phyloP scores from a whole-genome alignment of 2,329 filamentous ascomycete genomes.

The Mycosphaerelloides madeirae region DNA sequence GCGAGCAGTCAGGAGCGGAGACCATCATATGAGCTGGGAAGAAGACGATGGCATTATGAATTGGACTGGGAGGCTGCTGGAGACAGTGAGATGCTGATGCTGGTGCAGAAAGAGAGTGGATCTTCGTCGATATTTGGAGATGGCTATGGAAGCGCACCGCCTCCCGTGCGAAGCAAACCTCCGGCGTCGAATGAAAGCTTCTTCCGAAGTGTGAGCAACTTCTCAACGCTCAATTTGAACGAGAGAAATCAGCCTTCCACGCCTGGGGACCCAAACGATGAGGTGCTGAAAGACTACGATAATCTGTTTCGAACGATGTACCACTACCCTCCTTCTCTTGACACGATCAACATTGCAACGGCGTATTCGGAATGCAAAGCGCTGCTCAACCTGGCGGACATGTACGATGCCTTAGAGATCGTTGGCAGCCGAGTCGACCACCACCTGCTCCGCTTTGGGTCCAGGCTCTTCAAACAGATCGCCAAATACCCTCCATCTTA shows the following conservation, averaged over 20 bases:
- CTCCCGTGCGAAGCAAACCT: constrained; percentile 57
- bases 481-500: constrained; percentile 94
- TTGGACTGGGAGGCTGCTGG: constrained; percentile 67
- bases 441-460: constrained; percentile 87
- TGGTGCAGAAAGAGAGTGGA: constrained; percentile 68
- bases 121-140: constrained; percentile 27
- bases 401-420: constrained; percentile 85
- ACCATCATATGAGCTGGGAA: constrained; percentile 35
- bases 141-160: constrained; percentile 36
- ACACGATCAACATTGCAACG: constrained; percentile 81
- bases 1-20: constrained; percentile 37
- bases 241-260: constrained; percentile 37
- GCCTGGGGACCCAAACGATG: constrained; percentile 56
- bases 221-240: constrained; percentile 54
- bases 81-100: constrained; percentile 68
- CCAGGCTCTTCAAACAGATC: constrained; percentile 89
- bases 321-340: constrained; percentile 78
- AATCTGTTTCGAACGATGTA: constrained; percentile 96
- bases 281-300: constrained; percentile 85
- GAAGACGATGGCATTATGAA: constrained; percentile 78
- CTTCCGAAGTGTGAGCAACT: constrained; percentile 82
- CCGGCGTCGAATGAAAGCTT: constrained; percentile 63
- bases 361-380: constrained; percentile 94
- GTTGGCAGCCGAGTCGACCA: constrained; percentile 89
- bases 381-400: constrained; percentile 80